These are phyloP conservation scores for Flaveria bidentis DNA, from an alignment of 129 eudicot species.

Conservation along the genomic window DNA sequence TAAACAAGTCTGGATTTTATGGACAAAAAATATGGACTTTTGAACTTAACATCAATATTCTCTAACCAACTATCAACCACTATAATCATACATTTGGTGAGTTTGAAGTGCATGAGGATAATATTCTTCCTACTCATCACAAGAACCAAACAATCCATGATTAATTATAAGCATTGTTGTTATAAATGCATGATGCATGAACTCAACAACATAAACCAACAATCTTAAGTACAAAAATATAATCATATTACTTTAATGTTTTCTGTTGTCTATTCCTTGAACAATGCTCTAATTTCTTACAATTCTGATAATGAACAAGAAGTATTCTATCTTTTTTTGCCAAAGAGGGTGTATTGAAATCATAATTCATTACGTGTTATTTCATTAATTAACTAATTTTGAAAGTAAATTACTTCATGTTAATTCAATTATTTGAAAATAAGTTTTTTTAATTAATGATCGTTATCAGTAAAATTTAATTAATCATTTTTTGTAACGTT, in stretches of 20 bases:
- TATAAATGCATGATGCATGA: constrained; percentile 36
- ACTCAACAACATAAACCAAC: constrained; percentile 30
- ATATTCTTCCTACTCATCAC: constrained; percentile 41
- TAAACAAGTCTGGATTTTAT: no score
- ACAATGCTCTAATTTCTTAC: background rate
- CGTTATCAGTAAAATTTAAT: no score
- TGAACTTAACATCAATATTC: constrained; percentile 23
- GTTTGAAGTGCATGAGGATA: constrained; percentile 37
- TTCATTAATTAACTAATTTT: no score
- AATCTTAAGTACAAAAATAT: constrained; percentile 6
- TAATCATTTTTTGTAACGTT: no score
- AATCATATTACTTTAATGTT: constrained; percentile 23
- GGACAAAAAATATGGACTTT: background rate
- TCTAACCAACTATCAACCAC: constrained; percentile 31
- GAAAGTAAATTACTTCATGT: no score
- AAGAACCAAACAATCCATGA: constrained; percentile 26
- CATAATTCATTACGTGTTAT: no score
- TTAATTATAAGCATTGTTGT: constrained; percentile 14
- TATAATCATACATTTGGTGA: constrained; percentile 10
- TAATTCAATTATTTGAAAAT: no score
- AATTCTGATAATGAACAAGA: no score
- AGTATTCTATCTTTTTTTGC: no score
- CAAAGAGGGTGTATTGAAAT: no score
- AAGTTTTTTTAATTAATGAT: no score
- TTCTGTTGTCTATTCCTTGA: constrained; percentile 23